A percentile compares a stretch with the other conserved stretches of the same genome.
Conservation (phyloP, 768 basidiomycete species). For the Tricholoma terreum region DNA sequence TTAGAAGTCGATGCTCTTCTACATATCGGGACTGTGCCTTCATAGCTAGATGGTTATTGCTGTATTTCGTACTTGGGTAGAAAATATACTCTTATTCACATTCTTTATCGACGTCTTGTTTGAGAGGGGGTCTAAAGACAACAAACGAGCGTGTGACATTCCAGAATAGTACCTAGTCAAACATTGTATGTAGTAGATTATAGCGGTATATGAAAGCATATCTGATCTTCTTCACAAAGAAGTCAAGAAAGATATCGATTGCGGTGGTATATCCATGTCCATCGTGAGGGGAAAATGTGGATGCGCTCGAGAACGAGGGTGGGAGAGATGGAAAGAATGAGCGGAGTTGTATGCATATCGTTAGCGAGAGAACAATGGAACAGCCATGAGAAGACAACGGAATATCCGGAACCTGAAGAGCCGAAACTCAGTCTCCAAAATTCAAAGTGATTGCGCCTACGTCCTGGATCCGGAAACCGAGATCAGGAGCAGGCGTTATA, state of each 20-base stretch:
- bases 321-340: background rate
- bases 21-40: no score
- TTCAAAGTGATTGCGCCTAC: constrained; percentile 10
- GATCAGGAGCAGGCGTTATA: constrained; percentile 4
- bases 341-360: background rate
- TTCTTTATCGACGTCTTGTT: no score
- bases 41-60: no score
- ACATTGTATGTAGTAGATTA: background rate
- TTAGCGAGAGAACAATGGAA: background rate
- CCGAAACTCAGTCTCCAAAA: constrained; percentile 2
- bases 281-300: no score
- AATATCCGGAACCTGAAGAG: background rate
- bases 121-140: no score
- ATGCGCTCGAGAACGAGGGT: no score
- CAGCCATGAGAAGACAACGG: background rate
- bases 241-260: background rate
- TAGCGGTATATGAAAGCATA: background rate
- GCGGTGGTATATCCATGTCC: background rate
- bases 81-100: no score
- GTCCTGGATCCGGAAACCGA: constrained; percentile 19
- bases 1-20: no score
- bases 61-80: no score
- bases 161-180: no score
- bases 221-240: background rate
- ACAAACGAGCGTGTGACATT: no score